Base-by-base conservation (phyloP, 1,284 basidiomycete species). In the Ustilago vetiveriae region DNA sequence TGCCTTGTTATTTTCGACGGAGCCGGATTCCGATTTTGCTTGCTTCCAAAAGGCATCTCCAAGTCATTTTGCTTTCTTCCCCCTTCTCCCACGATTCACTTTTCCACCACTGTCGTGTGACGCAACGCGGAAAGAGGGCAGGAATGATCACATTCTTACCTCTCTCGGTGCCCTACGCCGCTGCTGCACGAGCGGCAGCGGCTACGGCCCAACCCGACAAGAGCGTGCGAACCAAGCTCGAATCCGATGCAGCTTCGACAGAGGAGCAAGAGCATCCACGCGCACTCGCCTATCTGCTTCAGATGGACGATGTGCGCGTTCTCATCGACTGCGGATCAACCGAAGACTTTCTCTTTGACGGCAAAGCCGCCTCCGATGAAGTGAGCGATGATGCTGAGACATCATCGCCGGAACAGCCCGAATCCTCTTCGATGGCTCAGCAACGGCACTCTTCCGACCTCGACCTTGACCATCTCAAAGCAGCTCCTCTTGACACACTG, bases 221-320 rank as follows among this genome's bases (percentile, higher is more conserved):
- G 26, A 48, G 41, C 35, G 58, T 58, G 16, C 57, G 58, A 42
- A 65, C 68, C 48, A 65, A 57, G 40, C 62, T 65, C 45, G 52
- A 64, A 32, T 27, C 44, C n/a, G 53, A 65, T 36, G 26, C 54
- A 19, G 21, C 40, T 13, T 29, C 19, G 14, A 19, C 8, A 8
- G 38, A 44, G 16, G 62, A 72, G 38, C 30, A 48, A 27, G 78
- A 80, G 46, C 71, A 66, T 40, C 65, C 77, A 5, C 74, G 74
- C 54, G 79, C 58, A 27, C 74, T 81, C 50, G 47, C 78, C 26
- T 98, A 97, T 83, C 85, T 98, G 36, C 87, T 98, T 21, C 90
- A 98, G 81, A 88, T 98, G 56, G 96, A 98, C 85, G 92, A 95
- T 83, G 90, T 96, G 23, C 87, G 89, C 49, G 92, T 98, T 75